These are phyloP conservation scores for Ambrosiella xylebori DNA, from an alignment of 2,329 filamentous ascomycete species.

Conservation along the genomic window DNA sequence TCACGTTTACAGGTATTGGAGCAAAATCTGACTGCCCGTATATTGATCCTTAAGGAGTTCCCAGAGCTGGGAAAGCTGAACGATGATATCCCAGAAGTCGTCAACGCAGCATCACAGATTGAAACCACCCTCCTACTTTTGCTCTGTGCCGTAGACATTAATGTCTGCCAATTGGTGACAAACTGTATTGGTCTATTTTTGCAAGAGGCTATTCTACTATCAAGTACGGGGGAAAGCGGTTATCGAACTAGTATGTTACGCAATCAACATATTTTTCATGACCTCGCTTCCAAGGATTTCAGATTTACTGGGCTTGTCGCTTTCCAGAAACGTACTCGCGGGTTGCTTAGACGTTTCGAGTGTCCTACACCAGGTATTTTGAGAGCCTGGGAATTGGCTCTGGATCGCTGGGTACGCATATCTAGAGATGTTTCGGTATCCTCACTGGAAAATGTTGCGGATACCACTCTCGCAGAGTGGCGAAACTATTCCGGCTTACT, in stretches of 20 bases:
- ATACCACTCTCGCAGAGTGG: constrained; percentile 44
- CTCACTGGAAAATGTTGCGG: constrained; percentile 33
- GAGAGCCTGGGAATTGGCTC: constrained; percentile 48
- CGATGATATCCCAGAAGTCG: constrained; percentile 37
- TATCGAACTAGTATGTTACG: constrained; percentile 28
- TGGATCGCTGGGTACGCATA: constrained; percentile 46
- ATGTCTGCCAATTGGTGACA: constrained; percentile 47
- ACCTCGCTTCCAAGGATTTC: constrained; percentile 46
- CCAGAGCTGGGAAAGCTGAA: constrained; percentile 25
- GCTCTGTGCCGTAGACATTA: constrained; percentile 47
- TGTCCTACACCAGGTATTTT: constrained; percentile 50
- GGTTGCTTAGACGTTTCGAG: constrained; percentile 40
- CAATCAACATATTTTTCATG: constrained; percentile 42
- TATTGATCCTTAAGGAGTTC: constrained; percentile 29
- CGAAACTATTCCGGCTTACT: constrained; percentile 53
- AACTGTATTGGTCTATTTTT: constrained; percentile 43
- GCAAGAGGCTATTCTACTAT: constrained; percentile 39
- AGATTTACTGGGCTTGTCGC: constrained; percentile 51
- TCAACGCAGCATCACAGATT: constrained; percentile 33
- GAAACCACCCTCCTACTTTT: constrained; percentile 47
- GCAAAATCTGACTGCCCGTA: constrained; percentile 37
- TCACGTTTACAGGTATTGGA: constrained; percentile 17
- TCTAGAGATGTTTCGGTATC: constrained; percentile 45
- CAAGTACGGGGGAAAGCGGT: constrained; percentile 28
- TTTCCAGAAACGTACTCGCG: constrained; percentile 49